Base-by-base conservation (phyloP, 192 early-diverging fungal species). In the Coemansia sp. region DNA sequence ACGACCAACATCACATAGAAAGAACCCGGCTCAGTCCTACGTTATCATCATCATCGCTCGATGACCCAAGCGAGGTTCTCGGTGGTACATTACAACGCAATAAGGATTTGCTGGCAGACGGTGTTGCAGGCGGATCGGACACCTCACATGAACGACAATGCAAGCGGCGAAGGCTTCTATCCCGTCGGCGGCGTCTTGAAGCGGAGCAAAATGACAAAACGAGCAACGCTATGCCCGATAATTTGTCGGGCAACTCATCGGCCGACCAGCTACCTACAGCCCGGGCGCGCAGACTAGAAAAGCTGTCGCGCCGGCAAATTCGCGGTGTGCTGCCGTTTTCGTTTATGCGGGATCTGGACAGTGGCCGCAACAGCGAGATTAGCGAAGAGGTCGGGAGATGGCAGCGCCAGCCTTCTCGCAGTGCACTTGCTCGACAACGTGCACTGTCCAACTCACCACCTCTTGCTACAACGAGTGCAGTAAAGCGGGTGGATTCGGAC, bases 311-410 rank as follows among this genome's bases (percentile, higher is more conserved):
- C 21, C 62, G 57, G 26, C 66, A 79, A 51, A 79, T 79, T 47
- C 76, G 76, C 17, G 76, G 71, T 10, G 58, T 79, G 4, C 49
- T 79, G 44, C 76, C 76, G 10, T 79, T 79, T 48, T 79, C 76
- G 37, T 79, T 79, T 65, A 72, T 79, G 60, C 67, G 71, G 15
- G 76, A 72, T 19, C 34, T 79, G 23, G 25, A 62, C 34, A 37
- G 47, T 20, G 59, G 64, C n/a, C 64, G 68, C 14, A 28, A 36
- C n/a, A 20, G 22, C 12, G 65, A 68, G 50, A 65, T 68, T 19
- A 22, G 64, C 1, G 70, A 65, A 25, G 64, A 72, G 11, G 55
- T 60, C 17, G 38, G 28, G 15, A 47, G 40, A 10, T 65, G 67
- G 64, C 25, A 48, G 52, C 28, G 28, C 36, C 23, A 52, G 22